Evolutionary conservation across 2,329 filamentous ascomycete genomes (phyloP).

Genomic region (Colletotrichum agaves): DNA sequence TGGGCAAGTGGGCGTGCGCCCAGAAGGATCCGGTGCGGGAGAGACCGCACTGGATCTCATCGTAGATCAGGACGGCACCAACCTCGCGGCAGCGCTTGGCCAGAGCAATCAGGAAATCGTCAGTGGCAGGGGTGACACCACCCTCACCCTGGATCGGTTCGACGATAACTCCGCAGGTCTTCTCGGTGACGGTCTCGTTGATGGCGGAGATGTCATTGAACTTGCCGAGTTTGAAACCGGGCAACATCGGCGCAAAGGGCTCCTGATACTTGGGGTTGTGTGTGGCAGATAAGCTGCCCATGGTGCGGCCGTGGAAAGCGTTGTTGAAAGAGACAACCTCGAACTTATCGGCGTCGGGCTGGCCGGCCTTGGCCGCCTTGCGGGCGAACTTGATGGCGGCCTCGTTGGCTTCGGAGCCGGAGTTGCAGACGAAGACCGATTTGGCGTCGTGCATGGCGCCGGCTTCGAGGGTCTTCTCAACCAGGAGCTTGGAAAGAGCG

Average conservation of each 20-base stretch:
- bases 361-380: conserved; percentile 83
- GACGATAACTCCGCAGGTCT: conserved; percentile 93
- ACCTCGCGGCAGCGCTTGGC: conserved; percentile 86
- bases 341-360: conserved; percentile 77
- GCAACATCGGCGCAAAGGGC: conserved; percentile 94
- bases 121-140: conserved; percentile 84
- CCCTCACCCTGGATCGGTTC: conserved; percentile 99
- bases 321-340: conserved; percentile 92
- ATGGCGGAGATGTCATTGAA: conserved; percentile 85
- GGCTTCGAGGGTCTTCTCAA: conserved; percentile 81
- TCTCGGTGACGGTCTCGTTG: conserved; percentile 78
- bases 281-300: conserved; percentile 94
- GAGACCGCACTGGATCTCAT: conserved; percentile 97
- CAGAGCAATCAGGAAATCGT: conserved; percentile 86
- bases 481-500: conserved; percentile 83
- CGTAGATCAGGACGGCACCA: conserved; percentile 89
- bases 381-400: conserved; percentile 96
- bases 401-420: conserved; percentile 96
- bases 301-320: conserved; percentile 96
- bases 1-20: conserved; percentile 82
- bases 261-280: conserved; percentile 98
- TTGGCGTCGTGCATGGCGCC: conserved; percentile 85
- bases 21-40: conserved; percentile 88
- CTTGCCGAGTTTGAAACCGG: conserved; percentile 86
- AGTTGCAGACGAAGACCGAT: conserved; percentile 94